These are phyloP conservation scores for Darksidea phi DNA, from an alignment of 495 filamentous ascomycete genomes.

Conservation along the genomic window DNA sequence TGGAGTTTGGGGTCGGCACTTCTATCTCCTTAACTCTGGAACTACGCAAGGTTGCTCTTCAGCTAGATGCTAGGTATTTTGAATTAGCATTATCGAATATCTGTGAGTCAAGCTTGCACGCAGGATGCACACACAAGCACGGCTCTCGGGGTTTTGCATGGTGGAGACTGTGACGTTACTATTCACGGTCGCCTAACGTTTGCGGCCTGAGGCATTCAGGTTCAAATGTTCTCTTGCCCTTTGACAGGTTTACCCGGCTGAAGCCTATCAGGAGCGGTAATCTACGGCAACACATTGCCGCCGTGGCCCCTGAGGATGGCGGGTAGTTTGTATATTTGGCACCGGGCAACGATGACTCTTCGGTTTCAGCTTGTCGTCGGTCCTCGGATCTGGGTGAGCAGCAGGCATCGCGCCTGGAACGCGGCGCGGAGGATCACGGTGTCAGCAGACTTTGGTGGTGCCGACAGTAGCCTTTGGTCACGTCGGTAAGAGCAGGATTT, in stretches of 20 bases:
- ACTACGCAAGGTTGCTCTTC: too few relatives aligned
- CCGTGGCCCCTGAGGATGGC: too few relatives aligned
- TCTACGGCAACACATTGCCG: too few relatives aligned
- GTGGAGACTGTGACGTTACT: not conserved
- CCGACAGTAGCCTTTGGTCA: constrained; percentile 1
- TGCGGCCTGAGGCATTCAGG: not conserved
- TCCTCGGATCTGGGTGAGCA: not conserved
- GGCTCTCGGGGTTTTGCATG: too few relatives aligned
- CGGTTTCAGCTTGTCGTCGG: not conserved
- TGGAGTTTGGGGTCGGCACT: too few relatives aligned
- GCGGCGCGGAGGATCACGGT: not conserved
- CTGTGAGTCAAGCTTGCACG: too few relatives aligned
- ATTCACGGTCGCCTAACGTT: not conserved
- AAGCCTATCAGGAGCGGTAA: too few relatives aligned
- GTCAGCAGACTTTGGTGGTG: not conserved
- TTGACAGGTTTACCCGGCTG: too few relatives aligned
- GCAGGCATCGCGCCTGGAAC: not conserved
- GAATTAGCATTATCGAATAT: too few relatives aligned
- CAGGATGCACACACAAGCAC: too few relatives aligned
- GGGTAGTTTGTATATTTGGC: not conserved
- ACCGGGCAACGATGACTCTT: not conserved
- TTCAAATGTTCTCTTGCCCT: not conserved
- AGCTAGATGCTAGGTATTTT: too few relatives aligned
- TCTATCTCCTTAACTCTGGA: too few relatives aligned
- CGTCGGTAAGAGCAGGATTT: not conserved